Base-by-base conservation (phyloP, 208 protist genomes). In the Acanthamoeba quina region DNA sequence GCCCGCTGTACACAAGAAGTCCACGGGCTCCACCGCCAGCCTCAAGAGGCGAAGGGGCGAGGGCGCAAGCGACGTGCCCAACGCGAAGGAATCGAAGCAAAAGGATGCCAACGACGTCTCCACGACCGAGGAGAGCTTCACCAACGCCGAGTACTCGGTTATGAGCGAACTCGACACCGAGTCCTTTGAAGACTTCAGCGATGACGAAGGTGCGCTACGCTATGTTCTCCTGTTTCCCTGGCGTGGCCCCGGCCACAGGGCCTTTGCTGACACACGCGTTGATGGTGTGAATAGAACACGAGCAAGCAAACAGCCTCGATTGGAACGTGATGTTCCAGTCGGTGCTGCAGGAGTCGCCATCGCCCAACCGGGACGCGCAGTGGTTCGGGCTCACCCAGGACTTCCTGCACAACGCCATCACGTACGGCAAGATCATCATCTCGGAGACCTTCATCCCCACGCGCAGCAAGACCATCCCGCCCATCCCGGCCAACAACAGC, bases 101-200 rank as follows among this genome's bases (percentile, higher is more conserved):
- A 91, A 91, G 85, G 90, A 93, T 3, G 64, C 56, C 62, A 82
- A 78, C 41, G 68, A 93, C 41, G 90, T 83, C 56, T 93, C 70
- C 34, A 93, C 90, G 6, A 93, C 90, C 29, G 90, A 93, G 54
- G 90, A 93, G 90, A 93, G 90, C 54, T 93, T 93, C 70, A 93
- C 90, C 44, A 68, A 68, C 47, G 90, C 90, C 15, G 90, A 93
- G 90, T 93, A 93, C 68, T 93, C 90, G 52, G 62, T 93, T 31
- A 93, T 93, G 90, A 93, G 90, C 90, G 90, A 93, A 37, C 68
- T 93, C 37, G 90, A 93, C 68, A 93, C 68, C 44, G 90, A 93
- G 49, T 93, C 90, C 54, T 93, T 93, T 83, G 85, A 91, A 52
- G 85, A 91, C 31, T 91, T 91, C 26, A 91, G 85, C 34, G 85